phyloP scores from a whole-genome alignment of 202 grass and related monocot genomes.

The Eragrostis tef region DNA sequence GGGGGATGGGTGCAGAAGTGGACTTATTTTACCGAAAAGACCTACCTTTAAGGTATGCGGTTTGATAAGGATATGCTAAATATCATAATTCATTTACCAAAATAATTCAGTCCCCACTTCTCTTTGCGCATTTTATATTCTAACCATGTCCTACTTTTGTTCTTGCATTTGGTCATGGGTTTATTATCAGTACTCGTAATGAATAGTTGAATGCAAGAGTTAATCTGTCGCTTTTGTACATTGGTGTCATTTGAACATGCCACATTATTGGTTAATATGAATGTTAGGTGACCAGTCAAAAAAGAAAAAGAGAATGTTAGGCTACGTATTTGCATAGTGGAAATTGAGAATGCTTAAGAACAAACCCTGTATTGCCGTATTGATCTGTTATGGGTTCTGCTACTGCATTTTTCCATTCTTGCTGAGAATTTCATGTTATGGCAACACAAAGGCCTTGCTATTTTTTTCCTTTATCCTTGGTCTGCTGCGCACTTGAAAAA shows the following conservation, averaged over 20 bases:
- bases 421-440: too few relatives aligned
- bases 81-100: background rate
- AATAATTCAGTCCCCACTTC: background rate
- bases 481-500: background rate
- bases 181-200: background rate
- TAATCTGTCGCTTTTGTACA: background rate
- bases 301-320: background rate
- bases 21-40: constrained; percentile 90
- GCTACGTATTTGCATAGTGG: background rate
- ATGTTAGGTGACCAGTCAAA: background rate
- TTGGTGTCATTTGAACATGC: background rate
- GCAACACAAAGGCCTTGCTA: background rate
- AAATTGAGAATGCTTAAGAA: background rate
- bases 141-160: background rate
- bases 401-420: background rate
- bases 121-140: background rate
- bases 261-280: background rate
- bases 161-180: background rate
- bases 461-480: background rate
- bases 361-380: background rate
- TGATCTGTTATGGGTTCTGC: background rate
- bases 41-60: constrained; percentile 76
- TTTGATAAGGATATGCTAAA: background rate
- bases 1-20: constrained; percentile 80
- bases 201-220: background rate